phyloP scores from a whole-genome alignment of 257 asterid genomes.

The Fraxinus pennsylvanica region DNA sequence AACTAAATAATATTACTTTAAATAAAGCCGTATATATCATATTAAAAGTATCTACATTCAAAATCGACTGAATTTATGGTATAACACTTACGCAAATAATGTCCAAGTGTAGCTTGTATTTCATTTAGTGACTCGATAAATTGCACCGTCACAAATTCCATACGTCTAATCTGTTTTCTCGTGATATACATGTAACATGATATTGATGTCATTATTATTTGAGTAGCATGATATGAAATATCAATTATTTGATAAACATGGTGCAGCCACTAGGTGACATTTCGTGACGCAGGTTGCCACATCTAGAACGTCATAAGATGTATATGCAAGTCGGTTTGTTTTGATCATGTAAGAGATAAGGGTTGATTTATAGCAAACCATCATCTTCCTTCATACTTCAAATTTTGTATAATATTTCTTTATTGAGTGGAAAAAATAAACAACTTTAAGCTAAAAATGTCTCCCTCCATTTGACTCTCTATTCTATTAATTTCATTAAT shows the following conservation, averaged over 20 bases:
- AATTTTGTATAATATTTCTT: not conserved
- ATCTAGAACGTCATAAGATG: not conserved
- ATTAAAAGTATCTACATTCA: no score
- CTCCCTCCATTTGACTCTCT: not conserved
- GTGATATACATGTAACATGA: not conserved
- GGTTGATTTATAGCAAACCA: not conserved
- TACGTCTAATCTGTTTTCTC: not conserved
- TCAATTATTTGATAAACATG: not conserved
- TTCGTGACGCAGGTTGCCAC: not conserved
- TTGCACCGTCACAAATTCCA: not conserved
- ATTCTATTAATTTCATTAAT: no score
- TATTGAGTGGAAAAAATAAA: not conserved
- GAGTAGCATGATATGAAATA: not conserved
- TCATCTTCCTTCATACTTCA: not conserved
- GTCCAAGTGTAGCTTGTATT: no score
- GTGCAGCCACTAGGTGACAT: not conserved
- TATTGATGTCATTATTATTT: not conserved
- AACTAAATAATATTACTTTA: no score
- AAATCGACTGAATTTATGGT: no score
- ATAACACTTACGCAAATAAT: no score
- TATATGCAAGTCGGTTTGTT: not conserved
- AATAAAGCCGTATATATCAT: no score
- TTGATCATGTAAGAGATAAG: conserved; percentile 2
- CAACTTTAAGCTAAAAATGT: not conserved
- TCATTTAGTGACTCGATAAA: not conserved